These are phyloP conservation scores for Arxiozyma bovina DNA, from an alignment of 1,139 yeast species.

Conservation along the genomic window DNA sequence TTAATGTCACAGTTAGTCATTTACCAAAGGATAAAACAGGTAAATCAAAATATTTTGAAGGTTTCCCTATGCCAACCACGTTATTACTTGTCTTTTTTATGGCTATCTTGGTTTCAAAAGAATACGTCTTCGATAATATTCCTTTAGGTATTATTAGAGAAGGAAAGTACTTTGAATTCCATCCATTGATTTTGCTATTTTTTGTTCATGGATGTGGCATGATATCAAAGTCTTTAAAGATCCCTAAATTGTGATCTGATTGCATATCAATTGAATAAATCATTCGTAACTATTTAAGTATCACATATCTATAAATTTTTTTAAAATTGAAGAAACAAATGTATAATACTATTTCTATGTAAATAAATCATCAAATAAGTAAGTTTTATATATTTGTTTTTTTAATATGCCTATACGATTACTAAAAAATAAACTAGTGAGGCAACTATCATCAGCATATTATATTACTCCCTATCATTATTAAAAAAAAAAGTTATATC, in stretches of 20 bases:
- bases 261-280: neutral
- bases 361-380: too few species aligned
- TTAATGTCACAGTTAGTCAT: slow-evolving; percentile 86
- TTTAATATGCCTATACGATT: neutral
- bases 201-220: slow-evolving; percentile 80
- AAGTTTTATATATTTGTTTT: too few species aligned
- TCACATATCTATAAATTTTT: neutral
- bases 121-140: slow-evolving; percentile 37
- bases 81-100: slow-evolving; percentile 62
- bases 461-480: too few species aligned
- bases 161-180: slow-evolving; percentile 60
- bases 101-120: slow-evolving; percentile 54
- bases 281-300: neutral
- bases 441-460: neutral
- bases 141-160: slow-evolving; percentile 58
- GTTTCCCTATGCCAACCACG: slow-evolving; percentile 90
- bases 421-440: neutral
- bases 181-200: slow-evolving; percentile 57
- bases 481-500: too few species aligned
- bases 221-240: slow-evolving; percentile 81
- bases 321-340: neutral
- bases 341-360: neutral
- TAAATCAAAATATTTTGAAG: slow-evolving; percentile 80
- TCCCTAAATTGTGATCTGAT: slow-evolving; percentile 64
- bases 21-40: slow-evolving; percentile 83